Evolutionary conservation across 2,329 filamentous ascomycete genomes (phyloP).

Genomic region (Coniochaeta pulveracea): DNA sequence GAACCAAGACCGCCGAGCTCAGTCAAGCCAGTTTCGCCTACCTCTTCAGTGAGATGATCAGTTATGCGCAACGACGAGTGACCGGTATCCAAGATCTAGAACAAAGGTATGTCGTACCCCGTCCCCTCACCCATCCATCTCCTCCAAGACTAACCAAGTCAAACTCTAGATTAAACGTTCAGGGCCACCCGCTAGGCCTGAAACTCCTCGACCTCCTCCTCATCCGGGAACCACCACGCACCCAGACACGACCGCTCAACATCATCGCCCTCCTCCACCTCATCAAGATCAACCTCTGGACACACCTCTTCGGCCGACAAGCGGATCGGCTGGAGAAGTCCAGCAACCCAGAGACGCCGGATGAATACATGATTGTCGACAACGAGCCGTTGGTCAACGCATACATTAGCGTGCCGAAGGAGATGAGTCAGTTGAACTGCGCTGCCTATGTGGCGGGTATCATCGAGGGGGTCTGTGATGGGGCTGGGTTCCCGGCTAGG

Average conservation of each 20-base stretch:
- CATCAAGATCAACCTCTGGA: conserved; percentile 86
- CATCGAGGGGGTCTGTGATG: conserved; percentile 91
- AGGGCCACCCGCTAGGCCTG: conserved; percentile 88
- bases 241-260: conserved; percentile 68
- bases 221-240: conserved; percentile 62
- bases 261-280: conserved; percentile 90
- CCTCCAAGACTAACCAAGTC: conserved; percentile 1
- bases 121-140: conserved; percentile 1
- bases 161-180: conserved; percentile 62
- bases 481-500: conserved; percentile 75
- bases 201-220: conserved; percentile 92
- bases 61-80: conserved; percentile 82
- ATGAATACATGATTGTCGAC: conserved; percentile 98
- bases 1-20: conserved; percentile 76
- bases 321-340: conserved; percentile 91
- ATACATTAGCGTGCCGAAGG: conserved; percentile 84
- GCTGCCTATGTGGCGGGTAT: conserved; percentile 92
- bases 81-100: conserved; percentile 91
- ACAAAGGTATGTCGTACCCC: conserved; percentile 50
- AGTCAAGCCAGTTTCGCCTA: conserved; percentile 93
- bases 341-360: conserved; percentile 66
- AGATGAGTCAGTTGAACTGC: conserved; percentile 95
- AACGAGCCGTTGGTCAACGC: conserved; percentile 95
- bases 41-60: conserved; percentile 92
- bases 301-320: conserved; percentile 79